Evolutionary conservation across 2,329 filamentous ascomycete genomes (phyloP).

Genomic region (Talaromyces funiculosus): DNA sequence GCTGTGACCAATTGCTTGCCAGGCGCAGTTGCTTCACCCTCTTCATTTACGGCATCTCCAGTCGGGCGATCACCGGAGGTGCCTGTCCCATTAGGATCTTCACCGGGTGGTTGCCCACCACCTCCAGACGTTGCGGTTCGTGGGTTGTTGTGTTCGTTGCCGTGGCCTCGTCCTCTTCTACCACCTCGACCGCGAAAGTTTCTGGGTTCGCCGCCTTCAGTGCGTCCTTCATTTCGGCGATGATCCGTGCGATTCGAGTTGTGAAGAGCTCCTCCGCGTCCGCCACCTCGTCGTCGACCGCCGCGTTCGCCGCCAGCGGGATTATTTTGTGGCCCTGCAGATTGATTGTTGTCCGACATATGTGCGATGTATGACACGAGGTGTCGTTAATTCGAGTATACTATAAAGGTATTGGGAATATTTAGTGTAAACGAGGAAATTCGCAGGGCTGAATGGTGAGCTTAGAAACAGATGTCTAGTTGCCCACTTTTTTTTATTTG

Average conservation of each 20-base stretch:
- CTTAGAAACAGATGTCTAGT: background rate
- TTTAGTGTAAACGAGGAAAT: background rate
- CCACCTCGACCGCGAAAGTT: constrained; percentile 29
- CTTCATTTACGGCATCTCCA: constrained; percentile 39
- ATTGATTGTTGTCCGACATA: constrained; percentile 15
- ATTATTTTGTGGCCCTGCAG: constrained; percentile 27
- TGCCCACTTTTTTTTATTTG: background rate
- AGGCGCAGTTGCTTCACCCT: constrained; percentile 22
- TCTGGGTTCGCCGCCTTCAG: constrained; percentile 32
- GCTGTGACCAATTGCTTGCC: constrained; percentile 25
- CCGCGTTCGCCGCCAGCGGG: constrained; percentile 41
- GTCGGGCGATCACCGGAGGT: constrained; percentile 44
- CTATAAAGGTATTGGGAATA: background rate
- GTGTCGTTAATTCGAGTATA: background rate
- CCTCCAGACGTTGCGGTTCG: constrained; percentile 12
- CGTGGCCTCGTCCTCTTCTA: constrained; percentile 29
- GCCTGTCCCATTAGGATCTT: constrained; percentile 31
- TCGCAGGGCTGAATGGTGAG: background rate
- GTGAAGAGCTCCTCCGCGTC: constrained; percentile 27
- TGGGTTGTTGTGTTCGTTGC: constrained; percentile 18
- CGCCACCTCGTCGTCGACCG: constrained; percentile 27
- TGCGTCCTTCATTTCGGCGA: constrained; percentile 22
- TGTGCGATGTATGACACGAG: background rate
- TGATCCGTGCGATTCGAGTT: constrained; percentile 24
- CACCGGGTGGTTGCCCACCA: constrained; percentile 31